These are phyloP conservation scores for Paramecium primaurelia DNA, from an alignment of 73 alveolate genomes.

Conservation along the genomic window DNA sequence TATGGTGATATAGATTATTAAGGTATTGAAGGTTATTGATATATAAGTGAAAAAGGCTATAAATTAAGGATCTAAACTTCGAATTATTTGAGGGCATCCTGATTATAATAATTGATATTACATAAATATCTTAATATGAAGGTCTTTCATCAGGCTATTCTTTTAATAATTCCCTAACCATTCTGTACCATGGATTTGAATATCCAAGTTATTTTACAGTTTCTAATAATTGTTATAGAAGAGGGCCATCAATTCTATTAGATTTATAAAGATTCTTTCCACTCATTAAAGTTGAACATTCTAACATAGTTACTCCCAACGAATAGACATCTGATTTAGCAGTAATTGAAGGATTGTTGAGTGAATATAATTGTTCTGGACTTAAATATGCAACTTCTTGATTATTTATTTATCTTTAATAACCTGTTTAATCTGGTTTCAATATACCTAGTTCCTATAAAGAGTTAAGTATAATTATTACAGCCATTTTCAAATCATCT, in stretches of 20 bases:
- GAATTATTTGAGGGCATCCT: slow-evolving; percentile 26
- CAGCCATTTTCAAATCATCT: slow-evolving; percentile 25
- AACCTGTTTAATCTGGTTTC: slow-evolving; percentile 34
- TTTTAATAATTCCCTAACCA: slow-evolving; percentile 20
- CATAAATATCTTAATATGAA: slow-evolving; percentile 9
- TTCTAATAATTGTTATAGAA: not conserved
- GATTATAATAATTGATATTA: not conserved
- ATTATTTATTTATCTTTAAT: not conserved
- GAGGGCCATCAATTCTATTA: not conserved
- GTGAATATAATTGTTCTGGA: not conserved
- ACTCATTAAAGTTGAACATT: not conserved
- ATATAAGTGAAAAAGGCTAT: not conserved
- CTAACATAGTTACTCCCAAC: not conserved
- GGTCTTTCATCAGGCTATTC: slow-evolving; percentile 37
- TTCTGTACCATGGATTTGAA: slow-evolving; percentile 2
- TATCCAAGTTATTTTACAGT: not conserved
- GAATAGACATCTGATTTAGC: slow-evolving; percentile 12
- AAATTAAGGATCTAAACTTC: not conserved
- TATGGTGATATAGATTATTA: not conserved
- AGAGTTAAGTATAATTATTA: not conserved
- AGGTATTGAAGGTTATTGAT: not conserved
- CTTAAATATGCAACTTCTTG: not conserved
- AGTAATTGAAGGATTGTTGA: not conserved
- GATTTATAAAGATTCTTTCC: not conserved
- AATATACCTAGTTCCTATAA: not conserved